phyloP scores from a whole-genome alignment of 225 moss, liverwort and hornwort genomes.

The Lunularia cruciata region DNA sequence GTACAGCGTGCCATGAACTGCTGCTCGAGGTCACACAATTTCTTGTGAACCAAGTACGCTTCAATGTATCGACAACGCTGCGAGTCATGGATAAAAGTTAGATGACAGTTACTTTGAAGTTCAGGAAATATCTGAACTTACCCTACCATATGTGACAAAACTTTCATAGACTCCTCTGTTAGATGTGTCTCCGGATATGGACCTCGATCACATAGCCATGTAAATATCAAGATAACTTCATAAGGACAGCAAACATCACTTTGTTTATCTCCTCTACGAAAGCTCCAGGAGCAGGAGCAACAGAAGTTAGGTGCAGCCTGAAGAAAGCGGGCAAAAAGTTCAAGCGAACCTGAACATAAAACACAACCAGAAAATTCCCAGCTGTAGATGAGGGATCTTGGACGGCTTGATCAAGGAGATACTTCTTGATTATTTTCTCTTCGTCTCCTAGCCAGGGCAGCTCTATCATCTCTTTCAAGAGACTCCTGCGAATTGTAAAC shows the following conservation, averaged over 20 bases:
- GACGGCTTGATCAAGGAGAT: conserved; percentile 70
- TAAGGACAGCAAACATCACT: too few species aligned
- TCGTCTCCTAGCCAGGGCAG: conserved; percentile 91
- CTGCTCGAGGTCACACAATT: conserved; percentile 57
- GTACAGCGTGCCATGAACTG: conserved; percentile 52
- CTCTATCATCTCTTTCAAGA: conserved; percentile 71
- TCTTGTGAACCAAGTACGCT: conserved; percentile 71
- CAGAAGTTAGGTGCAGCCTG: too few species aligned
- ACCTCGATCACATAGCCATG: too few species aligned
- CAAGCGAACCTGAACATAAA: conserved; percentile 72
- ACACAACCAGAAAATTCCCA: conserved; percentile 78
- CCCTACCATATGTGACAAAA: too few species aligned
- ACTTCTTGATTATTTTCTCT: conserved; percentile 76
- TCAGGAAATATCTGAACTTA: too few species aligned
- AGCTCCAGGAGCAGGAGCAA: too few species aligned
- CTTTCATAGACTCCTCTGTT: too few species aligned
- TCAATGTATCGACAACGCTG: conserved; percentile 81
- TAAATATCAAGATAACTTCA: too few species aligned
- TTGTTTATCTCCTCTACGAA: too few species aligned
- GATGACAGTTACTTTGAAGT: too few species aligned
- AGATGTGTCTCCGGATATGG: too few species aligned
- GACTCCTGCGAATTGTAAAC: conserved; percentile 52
- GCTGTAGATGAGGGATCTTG: conserved; percentile 79
- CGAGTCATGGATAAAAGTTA: neutral
- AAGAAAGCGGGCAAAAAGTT: too few species aligned